phyloP scores from a whole-genome alignment of 495 filamentous ascomycete species.

The Penicillium verhagenii region DNA sequence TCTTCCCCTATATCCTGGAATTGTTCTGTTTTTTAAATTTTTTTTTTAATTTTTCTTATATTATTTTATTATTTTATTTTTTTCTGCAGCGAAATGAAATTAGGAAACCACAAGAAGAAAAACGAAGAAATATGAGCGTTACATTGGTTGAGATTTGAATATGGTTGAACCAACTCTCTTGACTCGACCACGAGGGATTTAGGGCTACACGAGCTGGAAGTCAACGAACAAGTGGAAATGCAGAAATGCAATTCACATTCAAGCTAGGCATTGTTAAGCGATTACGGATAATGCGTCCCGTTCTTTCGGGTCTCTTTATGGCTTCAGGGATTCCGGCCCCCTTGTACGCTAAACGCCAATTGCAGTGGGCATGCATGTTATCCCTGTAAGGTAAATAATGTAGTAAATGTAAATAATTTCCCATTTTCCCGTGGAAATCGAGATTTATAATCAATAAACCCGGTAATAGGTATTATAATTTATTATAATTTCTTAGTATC shows the following conservation, averaged over 20 bases:
- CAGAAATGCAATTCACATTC: background rate
- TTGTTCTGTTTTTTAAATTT: background rate
- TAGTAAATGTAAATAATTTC: background rate
- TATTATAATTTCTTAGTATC: too few species aligned
- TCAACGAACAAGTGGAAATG: background rate
- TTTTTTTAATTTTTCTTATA: background rate
- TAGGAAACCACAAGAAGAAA: too few species aligned
- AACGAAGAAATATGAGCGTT: conserved; percentile 6
- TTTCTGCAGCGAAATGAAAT: too few species aligned
- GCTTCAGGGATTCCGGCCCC: background rate
- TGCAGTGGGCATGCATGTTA: background rate
- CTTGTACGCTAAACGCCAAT: too few species aligned
- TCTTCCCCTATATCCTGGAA: background rate
- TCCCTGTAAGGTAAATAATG: background rate
- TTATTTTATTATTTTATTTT: too few species aligned
- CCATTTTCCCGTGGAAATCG: too few species aligned
- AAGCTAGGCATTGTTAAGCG: conserved; percentile 14
- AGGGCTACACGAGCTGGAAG: conserved; percentile 11
- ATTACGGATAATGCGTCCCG: conserved; percentile 5
- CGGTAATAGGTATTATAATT: too few species aligned
- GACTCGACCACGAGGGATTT: conserved; percentile 1
- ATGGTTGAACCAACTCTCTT: background rate
- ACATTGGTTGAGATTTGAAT: conserved; percentile 15
- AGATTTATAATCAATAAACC: background rate
- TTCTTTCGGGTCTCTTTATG: background rate